phyloP scores from a whole-genome alignment of 352 stramenopile genomes.

The Pythium oligandrum region DNA sequence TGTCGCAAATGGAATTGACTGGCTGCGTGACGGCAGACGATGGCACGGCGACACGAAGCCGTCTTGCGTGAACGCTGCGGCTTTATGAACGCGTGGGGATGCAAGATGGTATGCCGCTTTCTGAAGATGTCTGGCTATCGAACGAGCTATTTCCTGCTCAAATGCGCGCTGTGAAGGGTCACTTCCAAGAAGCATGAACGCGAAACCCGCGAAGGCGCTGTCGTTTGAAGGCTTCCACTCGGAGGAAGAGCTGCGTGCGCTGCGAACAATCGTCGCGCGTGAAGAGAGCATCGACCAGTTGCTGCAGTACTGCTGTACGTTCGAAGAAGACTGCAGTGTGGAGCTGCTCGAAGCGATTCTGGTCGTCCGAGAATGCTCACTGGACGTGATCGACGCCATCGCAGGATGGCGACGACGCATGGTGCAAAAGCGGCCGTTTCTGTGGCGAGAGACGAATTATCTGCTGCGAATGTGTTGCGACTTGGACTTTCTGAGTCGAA shows the following conservation, averaged over 20 bases:
- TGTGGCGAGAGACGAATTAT: conserved; percentile 64
- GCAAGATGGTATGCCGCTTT: too few relatives aligned
- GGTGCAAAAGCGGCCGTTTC: conserved; percentile 52
- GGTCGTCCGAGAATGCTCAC: conserved; percentile 34
- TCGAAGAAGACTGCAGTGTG: conserved; percentile 35
- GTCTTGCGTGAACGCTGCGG: too few relatives aligned
- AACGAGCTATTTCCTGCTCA: too few relatives aligned
- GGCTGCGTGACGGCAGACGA: too few relatives aligned
- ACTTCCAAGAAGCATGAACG: too few relatives aligned
- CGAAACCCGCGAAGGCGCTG: conserved; percentile 21
- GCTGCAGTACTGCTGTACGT: conserved; percentile 37
- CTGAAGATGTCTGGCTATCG: too few relatives aligned
- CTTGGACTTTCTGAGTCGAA: conserved; percentile 72
- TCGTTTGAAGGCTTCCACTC: conserved; percentile 52
- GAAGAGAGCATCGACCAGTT: conserved; percentile 53
- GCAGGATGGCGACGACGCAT: conserved; percentile 57
- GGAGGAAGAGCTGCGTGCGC: conserved; percentile 56
- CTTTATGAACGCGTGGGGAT: too few relatives aligned
- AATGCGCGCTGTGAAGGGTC: too few relatives aligned
- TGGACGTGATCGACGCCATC: conserved; percentile 52
- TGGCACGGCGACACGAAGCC: too few relatives aligned
- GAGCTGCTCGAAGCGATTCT: conserved; percentile 52
- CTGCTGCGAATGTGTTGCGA: conserved; percentile 62
- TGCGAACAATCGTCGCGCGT: conserved; percentile 56
- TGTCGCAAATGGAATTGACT: too few relatives aligned